Evolutionary conservation across 345 rosid species (phyloP), one percentile per base, ranked within the genome.

Genomic region (Erysimum cheiranthoides): DNA sequence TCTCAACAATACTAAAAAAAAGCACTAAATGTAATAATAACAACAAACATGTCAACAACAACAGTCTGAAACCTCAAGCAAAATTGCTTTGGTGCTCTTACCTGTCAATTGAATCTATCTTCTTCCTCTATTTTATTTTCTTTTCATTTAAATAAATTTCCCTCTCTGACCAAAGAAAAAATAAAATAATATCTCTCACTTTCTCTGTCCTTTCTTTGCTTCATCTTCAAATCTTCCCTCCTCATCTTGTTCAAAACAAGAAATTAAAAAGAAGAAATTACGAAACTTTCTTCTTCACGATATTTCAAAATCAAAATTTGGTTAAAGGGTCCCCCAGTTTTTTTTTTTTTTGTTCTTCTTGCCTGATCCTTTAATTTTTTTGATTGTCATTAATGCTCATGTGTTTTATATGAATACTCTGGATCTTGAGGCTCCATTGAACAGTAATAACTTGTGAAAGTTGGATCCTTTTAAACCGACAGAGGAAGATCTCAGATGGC

Each of bases 211-310:
- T 57, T 60, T 60, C 81, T 66, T 73, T 78, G 78, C 81, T 78
- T 78, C 81, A 42, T 61, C 78, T 67, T 67, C 78, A 78, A 78
- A 72, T 73, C 81, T 78, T 78, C 78, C 81, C 81, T 78, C 81
- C 28, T 35, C 73, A 65, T 49, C 51, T 49, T 67, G 69, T 78
- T 78, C 70, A 78, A 78, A 78, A 78, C 60, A 35, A 40, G 59
- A 16, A 43, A 69, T n/a, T n/a, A n/a, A n/a, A 50, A 38, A 27
- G 18, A 38, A 56, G 11, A 50, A 52, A 51, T 38, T 51, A 66
- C 13, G 62, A 58, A 78, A 66, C 81, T 60, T 67, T 68, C 73
- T 59, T 73, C 73, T 43, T 51, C 60, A 73, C 49, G 59, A 73
- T 52, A 78, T 78, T 78, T 78, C 78, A 78, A 78, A 72, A 78